Evolutionary conservation across 805 yeast species (phyloP).

Genomic region (Cyberlindnera subsufficiens): DNA sequence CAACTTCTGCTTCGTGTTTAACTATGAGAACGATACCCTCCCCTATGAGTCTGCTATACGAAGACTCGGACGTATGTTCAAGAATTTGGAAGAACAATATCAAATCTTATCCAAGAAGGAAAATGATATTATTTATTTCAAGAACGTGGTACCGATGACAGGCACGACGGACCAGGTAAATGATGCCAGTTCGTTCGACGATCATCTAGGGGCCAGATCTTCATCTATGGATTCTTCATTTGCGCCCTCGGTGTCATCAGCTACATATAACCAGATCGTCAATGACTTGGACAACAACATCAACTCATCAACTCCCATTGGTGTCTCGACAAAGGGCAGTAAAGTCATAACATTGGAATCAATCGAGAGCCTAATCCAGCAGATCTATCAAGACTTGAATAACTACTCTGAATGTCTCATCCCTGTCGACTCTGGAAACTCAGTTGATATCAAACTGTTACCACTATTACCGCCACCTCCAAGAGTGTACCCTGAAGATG

Average conservation of each 20-base stretch:
- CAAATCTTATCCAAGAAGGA: constrained; percentile 59
- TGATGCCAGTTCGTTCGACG: constrained; percentile 6
- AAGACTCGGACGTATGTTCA: constrained; percentile 82
- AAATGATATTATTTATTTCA: constrained; percentile 33
- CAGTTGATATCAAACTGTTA: constrained; percentile 89
- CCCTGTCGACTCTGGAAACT: constrained; percentile 84
- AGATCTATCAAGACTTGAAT: constrained; percentile 89
- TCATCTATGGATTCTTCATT: constrained; percentile 16
- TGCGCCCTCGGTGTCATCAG: constrained; percentile 12
- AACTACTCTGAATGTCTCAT: constrained; percentile 94
- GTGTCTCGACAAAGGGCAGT: constrained; percentile 15
- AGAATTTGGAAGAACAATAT: constrained; percentile 85
- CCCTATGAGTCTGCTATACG: constrained; percentile 84
- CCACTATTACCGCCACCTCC: constrained; percentile 83
- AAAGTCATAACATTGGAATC: constrained; percentile 31
- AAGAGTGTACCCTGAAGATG: constrained; percentile 71
- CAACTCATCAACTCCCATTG: constrained; percentile 23
- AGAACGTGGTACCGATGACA: constrained; percentile 4
- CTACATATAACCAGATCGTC: constrained; percentile 23
- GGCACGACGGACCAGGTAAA: constrained; percentile 3
- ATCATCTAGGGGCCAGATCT: constrained; percentile 10
- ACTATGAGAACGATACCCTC: constrained; percentile 70
- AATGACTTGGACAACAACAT: constrained; percentile 20
- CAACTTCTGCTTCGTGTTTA: constrained; percentile 89
- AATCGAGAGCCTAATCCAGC: constrained; percentile 76